Evolutionary conservation across 345 rosid species (phyloP).

Genomic region (Eucalyptus tenuipes): DNA sequence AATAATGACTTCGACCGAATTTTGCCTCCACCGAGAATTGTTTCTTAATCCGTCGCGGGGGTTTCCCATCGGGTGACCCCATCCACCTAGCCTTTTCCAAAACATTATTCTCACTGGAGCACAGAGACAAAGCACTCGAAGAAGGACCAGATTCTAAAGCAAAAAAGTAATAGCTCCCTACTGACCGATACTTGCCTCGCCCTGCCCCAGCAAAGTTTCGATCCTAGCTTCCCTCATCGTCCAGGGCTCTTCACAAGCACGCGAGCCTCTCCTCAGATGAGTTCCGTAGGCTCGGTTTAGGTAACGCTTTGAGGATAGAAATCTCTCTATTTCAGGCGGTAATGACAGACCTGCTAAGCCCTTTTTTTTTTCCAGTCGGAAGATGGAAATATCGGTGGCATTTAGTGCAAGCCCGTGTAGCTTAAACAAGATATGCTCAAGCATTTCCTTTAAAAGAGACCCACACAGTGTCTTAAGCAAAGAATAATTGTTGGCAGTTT

Average conservation of each 20-base stretch:
- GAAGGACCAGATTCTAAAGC: background rate
- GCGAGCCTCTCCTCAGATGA: background rate
- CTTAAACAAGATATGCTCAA: background rate
- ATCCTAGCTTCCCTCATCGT: background rate
- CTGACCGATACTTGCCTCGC: background rate
- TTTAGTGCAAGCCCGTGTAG: background rate
- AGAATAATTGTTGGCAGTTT: background rate
- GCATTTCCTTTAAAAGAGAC: background rate
- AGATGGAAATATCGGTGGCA: background rate
- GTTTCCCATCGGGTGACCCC: background rate
- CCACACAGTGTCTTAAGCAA: background rate
- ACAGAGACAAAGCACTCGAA: background rate
- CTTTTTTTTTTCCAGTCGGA: background rate
- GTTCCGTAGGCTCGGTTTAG: background rate
- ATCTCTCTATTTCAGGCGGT: background rate
- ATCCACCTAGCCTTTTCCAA: background rate
- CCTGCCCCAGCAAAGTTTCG: background rate
- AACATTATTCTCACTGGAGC: background rate
- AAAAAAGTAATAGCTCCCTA: background rate
- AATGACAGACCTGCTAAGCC: background rate
- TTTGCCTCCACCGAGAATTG: background rate
- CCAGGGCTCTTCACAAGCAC: background rate
- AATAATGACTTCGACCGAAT: background rate
- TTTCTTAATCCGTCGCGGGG: background rate
- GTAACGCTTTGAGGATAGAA: background rate